Conservation (phyloP, 208 protist species). For the Borovskyia barvae region DNA sequence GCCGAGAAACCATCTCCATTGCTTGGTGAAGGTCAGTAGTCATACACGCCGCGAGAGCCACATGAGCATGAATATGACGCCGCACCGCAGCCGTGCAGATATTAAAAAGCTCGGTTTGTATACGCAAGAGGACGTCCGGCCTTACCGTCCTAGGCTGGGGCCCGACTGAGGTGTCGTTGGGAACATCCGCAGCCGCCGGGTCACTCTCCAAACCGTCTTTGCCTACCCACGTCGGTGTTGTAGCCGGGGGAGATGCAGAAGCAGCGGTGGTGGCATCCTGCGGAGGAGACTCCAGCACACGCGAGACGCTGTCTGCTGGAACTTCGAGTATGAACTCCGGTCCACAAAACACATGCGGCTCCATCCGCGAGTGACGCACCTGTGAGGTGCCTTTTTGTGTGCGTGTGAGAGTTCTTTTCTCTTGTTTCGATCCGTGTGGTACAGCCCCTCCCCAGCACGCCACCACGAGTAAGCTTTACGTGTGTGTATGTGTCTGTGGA, state of each 20-base stretch:
- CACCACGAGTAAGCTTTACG: no score
- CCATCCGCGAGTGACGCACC: conserved; percentile 43
- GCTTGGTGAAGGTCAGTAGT: conserved; percentile 65
- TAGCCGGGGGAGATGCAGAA: conserved; percentile 16
- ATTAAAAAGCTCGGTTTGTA: conserved; percentile 89
- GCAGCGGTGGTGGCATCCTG: conserved; percentile 73
- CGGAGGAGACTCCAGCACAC: conserved; percentile 95
- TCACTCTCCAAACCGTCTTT: not conserved
- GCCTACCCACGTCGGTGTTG: not conserved
- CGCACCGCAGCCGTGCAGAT: conserved; percentile 81
- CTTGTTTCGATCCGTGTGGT: not conserved
- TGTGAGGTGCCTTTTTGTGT: not conserved
- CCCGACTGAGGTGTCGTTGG: conserved; percentile 49
- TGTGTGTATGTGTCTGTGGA: no score
- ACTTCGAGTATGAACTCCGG: conserved; percentile 94
- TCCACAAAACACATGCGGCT: conserved; percentile 98
- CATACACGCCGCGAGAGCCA: conserved; percentile 50
- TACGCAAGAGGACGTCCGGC: conserved; percentile 84
- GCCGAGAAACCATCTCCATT: conserved; percentile 23
- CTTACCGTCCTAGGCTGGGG: conserved; percentile 96
- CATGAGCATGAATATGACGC: conserved; percentile 36
- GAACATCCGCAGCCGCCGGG: not conserved
- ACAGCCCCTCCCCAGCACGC: no score
- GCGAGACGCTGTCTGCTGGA: conserved; percentile 76
- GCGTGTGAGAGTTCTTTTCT: not conserved